A percentile compares a stretch with the other conserved stretches of the same genome.
Conservation (phyloP, 495 filamentous ascomycete genomes). For the Lindgomyces ingoldianus region DNA sequence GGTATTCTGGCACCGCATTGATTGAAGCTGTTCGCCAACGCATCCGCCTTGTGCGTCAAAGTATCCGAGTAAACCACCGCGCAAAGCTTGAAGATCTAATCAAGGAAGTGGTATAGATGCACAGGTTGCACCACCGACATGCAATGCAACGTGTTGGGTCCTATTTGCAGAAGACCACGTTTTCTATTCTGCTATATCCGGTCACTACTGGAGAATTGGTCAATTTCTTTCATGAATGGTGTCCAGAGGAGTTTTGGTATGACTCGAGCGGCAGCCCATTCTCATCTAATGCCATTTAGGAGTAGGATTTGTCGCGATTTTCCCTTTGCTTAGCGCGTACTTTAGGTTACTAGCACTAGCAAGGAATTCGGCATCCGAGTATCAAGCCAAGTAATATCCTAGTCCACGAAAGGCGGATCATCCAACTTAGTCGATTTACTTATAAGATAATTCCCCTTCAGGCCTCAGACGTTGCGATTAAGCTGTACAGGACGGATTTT, state of each 20-base stretch:
- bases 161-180: conserved; percentile 6
- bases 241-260: too few relatives aligned
- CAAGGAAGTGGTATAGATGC: conserved; percentile 23
- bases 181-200: conserved; percentile 30
- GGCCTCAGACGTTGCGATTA: too few relatives aligned
- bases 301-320: conserved; percentile 10
- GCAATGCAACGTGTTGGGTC: conserved; percentile 22
- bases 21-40: conserved; percentile 26
- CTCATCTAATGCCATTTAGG: too few relatives aligned
- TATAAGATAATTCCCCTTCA: too few relatives aligned
- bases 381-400: conserved; percentile 34
- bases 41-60: conserved; percentile 25
- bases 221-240: conserved; percentile 8
- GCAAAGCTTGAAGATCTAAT: conserved; percentile 11
- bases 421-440: not conserved
- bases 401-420: not conserved
- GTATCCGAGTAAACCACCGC: conserved; percentile 3
- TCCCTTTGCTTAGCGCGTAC: conserved; percentile 12
- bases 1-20: not conserved
- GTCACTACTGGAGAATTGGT: conserved; percentile 14
- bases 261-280: too few relatives aligned
- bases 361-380: conserved; percentile 24
- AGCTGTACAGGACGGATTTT: conserved; percentile 5
- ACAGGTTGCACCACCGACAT: conserved; percentile 22
- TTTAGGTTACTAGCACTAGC: conserved; percentile 8